Evolutionary conservation across 1,139 yeast species (phyloP).

Genomic region (Suhomyces guaymorum): DNA sequence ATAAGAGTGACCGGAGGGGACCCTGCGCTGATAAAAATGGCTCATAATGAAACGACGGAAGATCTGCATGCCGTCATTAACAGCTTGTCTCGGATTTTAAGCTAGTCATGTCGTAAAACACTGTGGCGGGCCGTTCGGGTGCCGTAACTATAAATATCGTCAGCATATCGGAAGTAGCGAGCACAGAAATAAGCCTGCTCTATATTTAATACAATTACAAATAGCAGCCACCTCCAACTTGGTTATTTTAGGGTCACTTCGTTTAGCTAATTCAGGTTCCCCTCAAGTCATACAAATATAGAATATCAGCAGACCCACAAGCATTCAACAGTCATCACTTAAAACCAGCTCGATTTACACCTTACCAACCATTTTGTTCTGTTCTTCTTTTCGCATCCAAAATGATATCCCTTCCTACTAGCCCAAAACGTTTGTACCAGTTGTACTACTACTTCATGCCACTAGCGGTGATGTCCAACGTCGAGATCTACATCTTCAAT

Average conservation of each 20-base stretch:
- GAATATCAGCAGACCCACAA: too few species aligned
- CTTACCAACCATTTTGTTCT: neutral
- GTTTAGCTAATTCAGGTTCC: too few species aligned
- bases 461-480: conserved; percentile 29
- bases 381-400: neutral
- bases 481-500: conserved; percentile 26
- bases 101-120: neutral
- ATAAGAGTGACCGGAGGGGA: neutral
- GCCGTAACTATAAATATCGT: neutral
- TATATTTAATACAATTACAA: too few species aligned
- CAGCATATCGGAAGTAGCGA: too few species aligned
- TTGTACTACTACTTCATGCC: conserved; percentile 31
- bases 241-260: too few species aligned
- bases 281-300: too few species aligned
- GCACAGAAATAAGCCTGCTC: too few species aligned
- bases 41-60: neutral
- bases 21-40: neutral
- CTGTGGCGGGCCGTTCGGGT: neutral
- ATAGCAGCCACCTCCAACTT: too few species aligned
- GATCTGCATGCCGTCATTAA: conserved; percentile 2
- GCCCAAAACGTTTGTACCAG: conserved; percentile 20
- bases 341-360: too few species aligned
- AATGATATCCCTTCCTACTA: conserved; percentile 4
- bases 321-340: too few species aligned
- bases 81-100: conserved; percentile 4